Base-by-base conservation (phyloP, 192 early-diverging fungal species). In the Backusella sp. region DNA sequence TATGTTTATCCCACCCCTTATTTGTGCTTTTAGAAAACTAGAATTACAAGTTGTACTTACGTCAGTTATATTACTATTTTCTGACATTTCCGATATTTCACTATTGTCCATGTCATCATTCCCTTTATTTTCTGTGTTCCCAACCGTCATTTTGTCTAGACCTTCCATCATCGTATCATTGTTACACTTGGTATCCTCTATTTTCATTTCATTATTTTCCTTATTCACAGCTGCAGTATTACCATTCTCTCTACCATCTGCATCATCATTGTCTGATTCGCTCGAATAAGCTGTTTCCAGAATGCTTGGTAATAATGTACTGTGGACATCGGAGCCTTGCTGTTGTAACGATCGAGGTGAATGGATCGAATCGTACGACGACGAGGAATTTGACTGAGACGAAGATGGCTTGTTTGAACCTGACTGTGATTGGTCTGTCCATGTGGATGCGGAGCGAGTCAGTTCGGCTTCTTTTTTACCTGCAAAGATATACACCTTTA, bases 391-490 rank as follows among this genome's bases (percentile, higher is more conserved):
- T 4, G 66, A 34, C 28, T 42, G 49, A 11, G 65, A 39, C 26
- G 35, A 14, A 0, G 19, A 21, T 37, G 42, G 66, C 32, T 42
- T 68, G 30, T 32, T 71, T 30, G 59, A 32, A 39, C 69, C 53
- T 32, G 70, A 71, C 4, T 71, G 21, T 56, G 28, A 6, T 19
- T 35, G 53, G 14, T 17, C 69, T 28, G 56, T 62, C 56, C 56
- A 62, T 12, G 74, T 30, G 17, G 17, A 35, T 30, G 66, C 14
- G 23, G 62, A 52, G 19, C 30, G 32, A n/a, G n/a, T 39, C 56
- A 76, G 26, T 70, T 42, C 73, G 28, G 74, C 17, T 32, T 69
- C 46, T 66, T 74, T 28, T 68, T 69, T 41, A 52, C 62, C 4
- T 2, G 62, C 41, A 67, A 77, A 26, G 32, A 66, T 66, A 52